Conservation (phyloP, 2,329 filamentous ascomycete species). For the Fusarium continuum region DNA sequence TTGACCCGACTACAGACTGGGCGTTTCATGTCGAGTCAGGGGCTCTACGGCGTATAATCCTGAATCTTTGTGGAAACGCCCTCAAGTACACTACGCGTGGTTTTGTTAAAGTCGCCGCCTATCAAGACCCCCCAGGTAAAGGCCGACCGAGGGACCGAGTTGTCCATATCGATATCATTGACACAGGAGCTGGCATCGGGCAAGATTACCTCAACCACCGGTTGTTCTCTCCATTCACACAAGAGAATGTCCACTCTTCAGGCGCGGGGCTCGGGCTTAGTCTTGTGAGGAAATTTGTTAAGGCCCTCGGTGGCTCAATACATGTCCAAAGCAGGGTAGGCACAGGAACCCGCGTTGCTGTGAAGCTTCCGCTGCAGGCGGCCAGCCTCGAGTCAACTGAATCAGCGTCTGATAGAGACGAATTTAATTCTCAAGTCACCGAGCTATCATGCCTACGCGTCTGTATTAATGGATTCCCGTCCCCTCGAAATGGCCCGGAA, state of each 20-base stretch:
- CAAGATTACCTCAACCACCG: conserved; percentile 68
- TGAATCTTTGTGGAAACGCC: conserved; percentile 71
- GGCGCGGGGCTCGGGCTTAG: conserved; percentile 73
- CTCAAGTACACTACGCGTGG: conserved; percentile 65
- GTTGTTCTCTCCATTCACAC: conserved; percentile 70
- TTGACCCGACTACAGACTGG: conserved; percentile 60
- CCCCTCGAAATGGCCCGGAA: neutral
- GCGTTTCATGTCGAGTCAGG: conserved; percentile 64
- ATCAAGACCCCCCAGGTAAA: conserved; percentile 23
- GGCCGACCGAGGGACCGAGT: conserved; percentile 8
- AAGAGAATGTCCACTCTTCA: conserved; percentile 68
- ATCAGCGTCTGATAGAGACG: conserved; percentile 24
- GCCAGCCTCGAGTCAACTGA: neutral
- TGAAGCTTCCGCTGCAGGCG: conserved; percentile 45
- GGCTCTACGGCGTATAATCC: conserved; percentile 61
- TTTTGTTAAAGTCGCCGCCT: conserved; percentile 44
- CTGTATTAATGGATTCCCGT: neutral
- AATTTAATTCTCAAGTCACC: conserved; percentile 43
- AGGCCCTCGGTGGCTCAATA: conserved; percentile 67
- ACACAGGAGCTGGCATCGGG: conserved; percentile 73
- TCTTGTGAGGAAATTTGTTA: conserved; percentile 69
- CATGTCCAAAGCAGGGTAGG: conserved; percentile 58
- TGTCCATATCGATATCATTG: conserved; percentile 59
- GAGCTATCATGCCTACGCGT: conserved; percentile 47
- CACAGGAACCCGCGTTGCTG: conserved; percentile 49